Conservation (phyloP, 179 eudicot genomes). For the Silene vulgaris region DNA sequence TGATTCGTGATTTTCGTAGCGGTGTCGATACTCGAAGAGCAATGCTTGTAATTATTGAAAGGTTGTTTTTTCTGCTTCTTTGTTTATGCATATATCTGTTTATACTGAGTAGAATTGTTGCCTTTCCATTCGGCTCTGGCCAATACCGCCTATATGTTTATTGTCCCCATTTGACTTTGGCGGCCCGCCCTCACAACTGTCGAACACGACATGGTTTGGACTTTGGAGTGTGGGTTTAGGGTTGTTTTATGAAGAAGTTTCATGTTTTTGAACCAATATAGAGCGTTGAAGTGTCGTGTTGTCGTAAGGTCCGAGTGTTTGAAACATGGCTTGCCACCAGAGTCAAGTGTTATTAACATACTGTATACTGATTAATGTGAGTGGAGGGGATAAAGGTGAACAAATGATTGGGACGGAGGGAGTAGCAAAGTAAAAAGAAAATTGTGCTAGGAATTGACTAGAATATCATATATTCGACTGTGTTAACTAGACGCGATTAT, state of each 20-base stretch:
- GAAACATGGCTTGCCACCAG: not conserved
- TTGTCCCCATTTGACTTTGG: not conserved
- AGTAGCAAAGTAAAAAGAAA: not conserved
- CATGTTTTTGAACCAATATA: not conserved
- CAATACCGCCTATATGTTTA: not conserved
- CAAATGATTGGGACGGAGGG: too few species aligned
- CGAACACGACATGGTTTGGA: not conserved
- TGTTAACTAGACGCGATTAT: not conserved
- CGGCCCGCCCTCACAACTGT: not conserved
- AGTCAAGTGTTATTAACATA: not conserved
- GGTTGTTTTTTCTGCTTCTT: slow-evolving; percentile 33
- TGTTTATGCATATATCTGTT: not conserved
- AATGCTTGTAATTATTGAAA: slow-evolving; percentile 71
- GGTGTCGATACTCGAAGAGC: slow-evolving; percentile 45
- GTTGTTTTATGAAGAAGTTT: not conserved
- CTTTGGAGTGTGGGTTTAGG: too few species aligned
- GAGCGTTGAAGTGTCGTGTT: not conserved
- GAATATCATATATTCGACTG: not conserved
- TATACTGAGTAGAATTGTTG: not conserved
- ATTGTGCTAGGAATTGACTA: not conserved
- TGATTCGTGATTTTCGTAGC: slow-evolving; percentile 55
- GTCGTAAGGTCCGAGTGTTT: not conserved
- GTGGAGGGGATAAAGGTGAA: not conserved
- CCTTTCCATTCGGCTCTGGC: not conserved
- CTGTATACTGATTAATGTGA: not conserved